Evolutionary conservation across 352 stramenopile genomes (phyloP).

Genomic region (Bremia lactucae): DNA sequence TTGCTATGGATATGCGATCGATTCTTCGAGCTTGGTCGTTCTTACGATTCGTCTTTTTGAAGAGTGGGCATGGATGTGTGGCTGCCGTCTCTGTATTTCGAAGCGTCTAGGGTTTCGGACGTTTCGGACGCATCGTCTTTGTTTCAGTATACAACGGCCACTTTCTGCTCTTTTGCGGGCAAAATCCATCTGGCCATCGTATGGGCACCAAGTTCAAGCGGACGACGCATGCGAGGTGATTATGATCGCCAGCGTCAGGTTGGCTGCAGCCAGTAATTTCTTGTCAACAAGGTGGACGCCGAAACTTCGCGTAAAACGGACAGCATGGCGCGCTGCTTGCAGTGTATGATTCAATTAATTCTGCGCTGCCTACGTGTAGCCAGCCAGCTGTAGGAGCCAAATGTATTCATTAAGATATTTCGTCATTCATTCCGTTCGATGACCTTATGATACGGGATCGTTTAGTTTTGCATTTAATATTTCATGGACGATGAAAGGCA

Average conservation of each 20-base stretch:
- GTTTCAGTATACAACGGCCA: constrained; percentile 16
- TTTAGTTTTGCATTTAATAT: too few species aligned
- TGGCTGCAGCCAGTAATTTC: not conserved
- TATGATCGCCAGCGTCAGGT: not conserved
- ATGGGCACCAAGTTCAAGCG: constrained; percentile 17
- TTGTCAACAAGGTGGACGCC: not conserved
- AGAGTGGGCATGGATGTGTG: constrained; percentile 10
- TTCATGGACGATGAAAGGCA: too few species aligned
- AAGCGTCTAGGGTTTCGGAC: constrained; percentile 13
- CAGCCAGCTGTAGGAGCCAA: too few species aligned
- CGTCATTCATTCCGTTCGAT: too few species aligned
- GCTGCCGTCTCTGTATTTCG: constrained; percentile 10
- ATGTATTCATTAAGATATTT: too few species aligned
- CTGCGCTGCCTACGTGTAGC: too few species aligned
- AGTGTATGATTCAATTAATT: not conserved
- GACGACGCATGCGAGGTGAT: not conserved
- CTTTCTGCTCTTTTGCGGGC: constrained; percentile 14
- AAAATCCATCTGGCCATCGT: constrained; percentile 16
- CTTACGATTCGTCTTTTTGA: constrained; percentile 20
- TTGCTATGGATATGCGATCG: not conserved
- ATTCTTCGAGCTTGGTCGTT: constrained; percentile 4
- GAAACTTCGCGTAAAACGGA: not conserved
- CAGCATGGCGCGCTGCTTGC: not conserved
- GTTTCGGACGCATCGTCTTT: constrained; percentile 3
- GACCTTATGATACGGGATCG: too few species aligned